Percentiles rank a stretch among this genome's conserved stretches.
Conservation (phyloP, 108 stramenopile species). For the Phaeodactylum tricornutum region DNA sequence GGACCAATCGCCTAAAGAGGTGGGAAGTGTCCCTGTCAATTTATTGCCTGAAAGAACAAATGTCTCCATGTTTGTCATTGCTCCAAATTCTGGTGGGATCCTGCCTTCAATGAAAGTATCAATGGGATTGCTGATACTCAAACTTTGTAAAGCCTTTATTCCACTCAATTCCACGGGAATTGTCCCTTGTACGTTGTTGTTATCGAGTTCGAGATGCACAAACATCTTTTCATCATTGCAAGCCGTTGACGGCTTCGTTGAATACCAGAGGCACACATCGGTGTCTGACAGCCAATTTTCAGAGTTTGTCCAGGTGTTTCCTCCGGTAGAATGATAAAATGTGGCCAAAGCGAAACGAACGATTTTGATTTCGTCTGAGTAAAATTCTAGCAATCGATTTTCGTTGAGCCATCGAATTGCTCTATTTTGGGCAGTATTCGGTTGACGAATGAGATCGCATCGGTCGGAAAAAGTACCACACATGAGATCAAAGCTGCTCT, state of each 20-base stretch:
- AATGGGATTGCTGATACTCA: conserved; percentile 1
- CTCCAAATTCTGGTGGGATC: no score
- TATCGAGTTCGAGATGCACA: conserved; percentile 16
- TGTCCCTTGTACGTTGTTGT: conserved; percentile 29
- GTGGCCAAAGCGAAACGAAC: conserved; percentile 43
- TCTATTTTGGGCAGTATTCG: neutral
- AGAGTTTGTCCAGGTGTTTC: conserved; percentile 21
- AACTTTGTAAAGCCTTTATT: conserved; percentile 14
- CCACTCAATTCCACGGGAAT: conserved; percentile 19
- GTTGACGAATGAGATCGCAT: neutral
- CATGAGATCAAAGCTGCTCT: neutral
- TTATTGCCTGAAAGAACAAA: no score
- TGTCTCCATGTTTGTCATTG: neutral
- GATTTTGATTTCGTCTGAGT: neutral
- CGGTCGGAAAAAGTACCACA: neutral
- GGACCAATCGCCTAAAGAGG: neutral
- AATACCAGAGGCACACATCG: conserved; percentile 26
- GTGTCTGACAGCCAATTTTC: conserved; percentile 18
- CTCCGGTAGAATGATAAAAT: conserved; percentile 40
- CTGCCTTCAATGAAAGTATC: no score
- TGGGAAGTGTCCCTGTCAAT: conserved; percentile 44
- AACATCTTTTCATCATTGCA: conserved; percentile 6
- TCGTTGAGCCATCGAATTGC: conserved; percentile 2
- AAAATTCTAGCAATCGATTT: neutral
- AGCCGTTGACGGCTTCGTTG: neutral